A percentile compares a stretch with the other conserved stretches of the same genome.
These are phyloP conservation scores for Lathyrus sativus DNA, from an alignment of 306 rosid genomes.

Conservation along the genomic window DNA sequence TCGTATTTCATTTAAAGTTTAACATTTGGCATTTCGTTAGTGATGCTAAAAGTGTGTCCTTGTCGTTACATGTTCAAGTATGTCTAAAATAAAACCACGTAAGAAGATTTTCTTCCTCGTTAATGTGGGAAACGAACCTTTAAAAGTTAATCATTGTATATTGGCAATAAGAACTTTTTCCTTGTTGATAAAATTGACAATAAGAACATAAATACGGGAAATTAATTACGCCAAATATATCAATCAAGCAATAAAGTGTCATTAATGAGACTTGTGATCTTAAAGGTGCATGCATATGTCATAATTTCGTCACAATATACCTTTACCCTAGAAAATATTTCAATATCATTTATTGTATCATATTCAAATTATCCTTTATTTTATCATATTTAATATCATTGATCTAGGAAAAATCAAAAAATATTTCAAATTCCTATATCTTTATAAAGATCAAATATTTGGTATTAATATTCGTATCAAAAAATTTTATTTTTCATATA, in stretches of 20 bases:
- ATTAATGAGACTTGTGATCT: background rate
- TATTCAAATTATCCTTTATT: too few relatives aligned
- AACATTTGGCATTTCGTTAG: constrained; percentile 15
- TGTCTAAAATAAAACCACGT: background rate
- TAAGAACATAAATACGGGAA: background rate
- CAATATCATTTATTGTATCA: too few relatives aligned
- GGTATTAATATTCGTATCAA: too few relatives aligned
- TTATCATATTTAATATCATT: too few relatives aligned
- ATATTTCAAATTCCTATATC: too few relatives aligned
- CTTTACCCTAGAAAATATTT: too few relatives aligned
- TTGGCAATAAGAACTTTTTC: background rate
- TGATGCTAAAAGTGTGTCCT: constrained; percentile 32
- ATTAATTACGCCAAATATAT: background rate
- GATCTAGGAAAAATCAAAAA: too few relatives aligned
- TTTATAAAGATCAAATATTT: too few relatives aligned
- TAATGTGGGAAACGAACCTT: background rate
- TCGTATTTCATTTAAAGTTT: constrained; percentile 1
- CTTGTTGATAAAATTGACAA: background rate
- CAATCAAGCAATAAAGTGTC: background rate
- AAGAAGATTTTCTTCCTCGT: background rate
- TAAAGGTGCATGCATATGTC: background rate
- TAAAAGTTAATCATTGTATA: too few relatives aligned
- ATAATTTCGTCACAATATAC: background rate
- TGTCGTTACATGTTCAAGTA: constrained; percentile 40
- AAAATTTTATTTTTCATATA: too few relatives aligned